Evolutionary conservation across 306 rosid genomes (phyloP).

Genomic region (Begonia masoniana): DNA sequence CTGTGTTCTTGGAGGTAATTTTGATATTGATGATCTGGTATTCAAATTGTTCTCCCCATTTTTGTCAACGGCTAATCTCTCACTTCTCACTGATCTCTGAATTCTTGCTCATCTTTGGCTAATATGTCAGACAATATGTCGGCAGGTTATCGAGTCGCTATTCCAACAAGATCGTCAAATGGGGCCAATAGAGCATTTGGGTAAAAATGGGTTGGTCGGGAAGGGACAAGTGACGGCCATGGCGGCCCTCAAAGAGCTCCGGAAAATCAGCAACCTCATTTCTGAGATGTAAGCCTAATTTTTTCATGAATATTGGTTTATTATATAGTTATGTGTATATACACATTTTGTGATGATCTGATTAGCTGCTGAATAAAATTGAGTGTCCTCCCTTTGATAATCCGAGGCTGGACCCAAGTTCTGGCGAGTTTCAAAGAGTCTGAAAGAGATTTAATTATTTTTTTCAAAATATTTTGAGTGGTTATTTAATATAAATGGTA

Average conservation of each 20-base stretch:
- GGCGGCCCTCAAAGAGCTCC: slow-evolving; percentile 80
- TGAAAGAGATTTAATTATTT: too few relatives aligned
- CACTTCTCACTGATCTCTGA: too few relatives aligned
- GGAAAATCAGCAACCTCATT: slow-evolving; percentile 76
- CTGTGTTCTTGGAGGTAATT: too few relatives aligned
- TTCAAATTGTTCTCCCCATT: too few relatives aligned
- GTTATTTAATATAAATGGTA: too few relatives aligned
- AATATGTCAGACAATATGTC: neutral
- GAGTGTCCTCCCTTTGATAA: slow-evolving; percentile 2
- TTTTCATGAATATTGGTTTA: neutral
- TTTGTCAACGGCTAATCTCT: too few relatives aligned
- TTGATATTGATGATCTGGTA: too few relatives aligned
- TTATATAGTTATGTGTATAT: slow-evolving; percentile 23
- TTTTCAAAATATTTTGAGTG: too few relatives aligned
- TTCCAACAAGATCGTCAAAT: slow-evolving; percentile 50
- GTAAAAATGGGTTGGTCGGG: slow-evolving; percentile 45
- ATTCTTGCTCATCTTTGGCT: too few relatives aligned
- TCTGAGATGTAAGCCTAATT: slow-evolving; percentile 66
- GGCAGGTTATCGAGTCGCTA: slow-evolving; percentile 67
- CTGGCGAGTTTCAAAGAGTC: too few relatives aligned
- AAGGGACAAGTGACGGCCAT: slow-evolving; percentile 69
- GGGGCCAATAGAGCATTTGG: slow-evolving; percentile 35
- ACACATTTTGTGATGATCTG: slow-evolving; percentile 26
- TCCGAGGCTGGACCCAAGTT: too few relatives aligned
- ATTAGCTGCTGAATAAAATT: slow-evolving; percentile 21